Percentiles rank a stretch among this genome's conserved stretches.
phyloP scores from a whole-genome alignment of 108 stramenopile genomes.

The Cyclotella choctawhatcheeana region DNA sequence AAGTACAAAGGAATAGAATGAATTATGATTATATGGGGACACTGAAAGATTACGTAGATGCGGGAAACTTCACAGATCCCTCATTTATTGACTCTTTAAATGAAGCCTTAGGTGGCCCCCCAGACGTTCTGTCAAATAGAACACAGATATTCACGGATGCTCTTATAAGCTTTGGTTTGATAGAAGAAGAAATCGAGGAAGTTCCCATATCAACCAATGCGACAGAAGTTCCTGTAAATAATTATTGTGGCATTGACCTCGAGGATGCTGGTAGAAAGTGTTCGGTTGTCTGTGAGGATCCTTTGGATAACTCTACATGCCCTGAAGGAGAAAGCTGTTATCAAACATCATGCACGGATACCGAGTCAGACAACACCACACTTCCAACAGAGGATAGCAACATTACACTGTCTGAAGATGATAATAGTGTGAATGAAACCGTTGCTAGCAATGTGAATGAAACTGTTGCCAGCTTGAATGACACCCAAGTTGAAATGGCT shows the following conservation, averaged over 20 bases:
- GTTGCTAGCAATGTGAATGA: not conserved
- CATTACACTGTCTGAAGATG: not conserved
- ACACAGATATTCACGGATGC: constrained; percentile 15
- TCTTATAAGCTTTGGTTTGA: constrained; percentile 28
- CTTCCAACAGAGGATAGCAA: not conserved
- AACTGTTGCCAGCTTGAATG: constrained; percentile 5
- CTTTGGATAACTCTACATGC: too few species aligned
- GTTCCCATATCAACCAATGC: not conserved
- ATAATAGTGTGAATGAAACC: not conserved
- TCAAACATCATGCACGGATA: too few species aligned
- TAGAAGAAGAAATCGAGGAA: constrained; percentile 16
- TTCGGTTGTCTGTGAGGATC: too few species aligned
- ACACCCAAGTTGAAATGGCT: not conserved
- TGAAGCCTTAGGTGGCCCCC: constrained; percentile 19
- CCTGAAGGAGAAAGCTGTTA: not conserved
- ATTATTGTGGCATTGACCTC: not conserved
- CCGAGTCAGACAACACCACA: too few species aligned
- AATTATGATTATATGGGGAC: constrained; percentile 28
- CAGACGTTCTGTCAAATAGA: constrained; percentile 22
- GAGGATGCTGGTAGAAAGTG: too few species aligned
- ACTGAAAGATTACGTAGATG: constrained; percentile 39
- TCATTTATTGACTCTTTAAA: constrained; percentile 33
- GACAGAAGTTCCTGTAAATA: not conserved
- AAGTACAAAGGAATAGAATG: constrained; percentile 30
- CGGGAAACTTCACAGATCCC: constrained; percentile 28